Conservation (phyloP, 2,329 filamentous ascomycete species). For the Nemania diffusa region DNA sequence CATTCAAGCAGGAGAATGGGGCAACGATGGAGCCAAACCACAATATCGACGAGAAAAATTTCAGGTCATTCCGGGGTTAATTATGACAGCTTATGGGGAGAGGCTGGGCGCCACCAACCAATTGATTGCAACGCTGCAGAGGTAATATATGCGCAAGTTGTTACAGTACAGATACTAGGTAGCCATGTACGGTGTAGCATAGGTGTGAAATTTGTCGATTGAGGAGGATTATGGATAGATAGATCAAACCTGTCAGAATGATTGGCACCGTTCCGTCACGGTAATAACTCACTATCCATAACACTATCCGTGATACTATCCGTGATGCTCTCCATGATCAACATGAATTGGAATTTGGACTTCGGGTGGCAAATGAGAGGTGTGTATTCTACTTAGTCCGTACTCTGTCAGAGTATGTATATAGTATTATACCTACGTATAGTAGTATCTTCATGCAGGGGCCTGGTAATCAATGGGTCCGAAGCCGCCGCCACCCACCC, state of each 20-base stretch:
- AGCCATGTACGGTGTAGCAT: neutral
- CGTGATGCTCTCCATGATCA: slow-evolving; percentile 13
- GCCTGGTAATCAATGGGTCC: slow-evolving; percentile 29
- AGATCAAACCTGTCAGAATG: slow-evolving; percentile 29
- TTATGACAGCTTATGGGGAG: slow-evolving; percentile 41
- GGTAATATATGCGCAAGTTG: slow-evolving; percentile 34
- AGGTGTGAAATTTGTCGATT: slow-evolving; percentile 17
- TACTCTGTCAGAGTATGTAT: too few species aligned
- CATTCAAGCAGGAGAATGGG: slow-evolving; percentile 27
- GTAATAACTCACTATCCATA: slow-evolving; percentile 11
- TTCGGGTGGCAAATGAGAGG: slow-evolving; percentile 30
- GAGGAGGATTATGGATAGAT: too few species aligned
- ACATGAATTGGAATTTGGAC: slow-evolving; percentile 20
- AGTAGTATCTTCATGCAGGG: slow-evolving; percentile 27
- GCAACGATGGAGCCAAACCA: slow-evolving; percentile 22
- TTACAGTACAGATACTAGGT: slow-evolving; percentile 28
- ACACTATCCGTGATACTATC: too few species aligned
- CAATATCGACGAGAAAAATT: slow-evolving; percentile 34
- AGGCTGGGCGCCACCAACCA: slow-evolving; percentile 43
- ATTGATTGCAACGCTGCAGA: slow-evolving; percentile 42
- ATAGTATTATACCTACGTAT: too few species aligned
- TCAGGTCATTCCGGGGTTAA: slow-evolving; percentile 40
- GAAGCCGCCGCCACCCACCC: slow-evolving; percentile 28
- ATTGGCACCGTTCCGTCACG: slow-evolving; percentile 20
- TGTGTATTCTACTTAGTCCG: too few species aligned